Base-by-base conservation (phyloP, 2,329 filamentous ascomycete species). In the Teratosphaeria pseudoeucalypti region DNA sequence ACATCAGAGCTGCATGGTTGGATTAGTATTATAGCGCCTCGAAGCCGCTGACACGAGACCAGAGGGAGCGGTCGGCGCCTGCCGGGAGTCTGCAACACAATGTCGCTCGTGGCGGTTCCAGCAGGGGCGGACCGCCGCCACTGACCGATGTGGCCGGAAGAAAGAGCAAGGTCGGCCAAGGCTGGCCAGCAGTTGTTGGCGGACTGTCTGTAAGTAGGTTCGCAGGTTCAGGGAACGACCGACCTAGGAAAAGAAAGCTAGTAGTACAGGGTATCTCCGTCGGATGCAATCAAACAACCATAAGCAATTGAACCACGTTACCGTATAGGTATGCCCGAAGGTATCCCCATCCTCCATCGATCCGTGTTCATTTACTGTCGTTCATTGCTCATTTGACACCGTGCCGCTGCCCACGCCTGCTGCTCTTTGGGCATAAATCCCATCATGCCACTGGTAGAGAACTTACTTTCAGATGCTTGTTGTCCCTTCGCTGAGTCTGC, bases 211-310 rank as follows among this genome's bases (percentile, higher is more conserved):
- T 12, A 43, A 6, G 37, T 19, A 26, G 34, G 16, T 43, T 9
- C 23, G 32, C 19, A 27, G 14, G 11, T 32, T 11, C 10, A 52
- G 26, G 19, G 19, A 19, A 23, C 32, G n/a, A 12, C 49, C 47
- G 32, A 53, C 49, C 57, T 54, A 58, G 55, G 56, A 26, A 53
- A 56, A 58, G 54, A 52, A 58, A 58, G 47, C 57, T 62, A 62
- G 61, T 62, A 61, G 61, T 62, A 62, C 61, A 62, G 61, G 61
- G 61, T 62, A 62, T 62, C 56, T 56, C 52, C 56, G 34, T 23
- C 43, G n/a, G 19, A 49, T n/a, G 43, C 43, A 23, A 49, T 37
- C 9, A 60, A 56, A 26, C 49, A 56, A 56, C 16, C 37, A 57
- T 57, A 52, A 47, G 27, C 26, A 43, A 14, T 47, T 39, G 26